Conservation (phyloP, 805 yeast genomes). For the Torulaspora delbrueckii region DNA sequence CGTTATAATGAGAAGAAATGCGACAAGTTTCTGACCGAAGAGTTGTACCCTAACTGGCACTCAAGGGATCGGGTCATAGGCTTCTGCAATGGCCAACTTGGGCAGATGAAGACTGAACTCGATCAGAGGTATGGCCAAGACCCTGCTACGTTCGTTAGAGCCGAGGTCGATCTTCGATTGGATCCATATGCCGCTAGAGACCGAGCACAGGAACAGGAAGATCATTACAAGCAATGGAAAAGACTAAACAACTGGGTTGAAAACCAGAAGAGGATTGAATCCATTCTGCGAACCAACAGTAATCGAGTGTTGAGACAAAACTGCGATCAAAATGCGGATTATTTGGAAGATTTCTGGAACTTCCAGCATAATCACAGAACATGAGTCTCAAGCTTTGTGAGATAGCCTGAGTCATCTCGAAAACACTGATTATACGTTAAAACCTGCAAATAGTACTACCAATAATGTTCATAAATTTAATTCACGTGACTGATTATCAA, state of each 20-base stretch:
- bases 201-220: constrained; percentile 29
- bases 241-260: constrained; percentile 35
- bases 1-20: constrained; percentile 31
- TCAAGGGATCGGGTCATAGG: constrained; percentile 38
- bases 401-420: not conserved
- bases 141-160: constrained; percentile 18
- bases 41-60: constrained; percentile 47
- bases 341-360: constrained; percentile 24
- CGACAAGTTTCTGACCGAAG: constrained; percentile 32
- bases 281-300: constrained; percentile 38
- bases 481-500: not conserved
- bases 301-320: constrained; percentile 34
- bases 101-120: constrained; percentile 31
- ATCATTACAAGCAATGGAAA: constrained; percentile 30
- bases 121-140: constrained; percentile 23
- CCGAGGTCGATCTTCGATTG: constrained; percentile 33
- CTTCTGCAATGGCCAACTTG: constrained; percentile 39
- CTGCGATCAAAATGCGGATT: constrained; percentile 35
- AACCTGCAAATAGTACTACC: not conserved
- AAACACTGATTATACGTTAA: not conserved
- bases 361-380: constrained; percentile 4
- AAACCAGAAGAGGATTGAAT: constrained; percentile 41
- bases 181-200: constrained; percentile 52
- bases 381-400: not conserved
- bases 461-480: not conserved